These are phyloP conservation scores for Malassezia yamatoensis DNA, from an alignment of 1,284 basidiomycete genomes.

Conservation along the genomic window DNA sequence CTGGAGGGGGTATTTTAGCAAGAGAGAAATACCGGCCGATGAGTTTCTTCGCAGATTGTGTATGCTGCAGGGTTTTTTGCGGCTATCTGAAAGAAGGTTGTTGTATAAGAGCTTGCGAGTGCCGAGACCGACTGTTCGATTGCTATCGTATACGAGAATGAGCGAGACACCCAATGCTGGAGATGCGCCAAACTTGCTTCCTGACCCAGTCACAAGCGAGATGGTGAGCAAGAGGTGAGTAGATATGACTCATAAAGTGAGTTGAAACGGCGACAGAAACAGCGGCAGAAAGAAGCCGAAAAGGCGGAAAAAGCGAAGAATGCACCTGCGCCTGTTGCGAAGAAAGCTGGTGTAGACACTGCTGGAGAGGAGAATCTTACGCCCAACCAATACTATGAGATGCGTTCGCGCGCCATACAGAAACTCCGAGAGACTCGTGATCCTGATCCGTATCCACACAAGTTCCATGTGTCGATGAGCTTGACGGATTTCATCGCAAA, in stretches of 20 bases:
- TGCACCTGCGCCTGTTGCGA: slow-evolving; percentile 16
- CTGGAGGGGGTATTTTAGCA: slow-evolving; percentile 4
- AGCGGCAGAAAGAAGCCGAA: slow-evolving; percentile 70
- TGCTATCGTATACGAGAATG: slow-evolving; percentile 3
- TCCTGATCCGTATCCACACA: slow-evolving; percentile 91
- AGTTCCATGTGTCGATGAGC: slow-evolving; percentile 82
- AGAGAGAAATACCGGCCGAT: background rate
- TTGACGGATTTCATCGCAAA: slow-evolving; percentile 65
- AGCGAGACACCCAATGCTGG: slow-evolving; percentile 8
- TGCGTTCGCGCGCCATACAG: slow-evolving; percentile 76
- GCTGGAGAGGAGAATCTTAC: slow-evolving; percentile 37
- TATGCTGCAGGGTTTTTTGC: slow-evolving; percentile 8
- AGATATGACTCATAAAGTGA: slow-evolving; percentile 16
- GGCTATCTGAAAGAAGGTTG: slow-evolving; percentile 5
- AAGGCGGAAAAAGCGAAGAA: slow-evolving; percentile 62
- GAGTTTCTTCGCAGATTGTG: slow-evolving; percentile 7
- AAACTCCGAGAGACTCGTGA: slow-evolving; percentile 71
- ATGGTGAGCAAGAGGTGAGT: slow-evolving; percentile 44
- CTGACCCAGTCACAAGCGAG: slow-evolving; percentile 45
- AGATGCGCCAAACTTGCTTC: slow-evolving; percentile 28
- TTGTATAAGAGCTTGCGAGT: background rate
- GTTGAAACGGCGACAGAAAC: slow-evolving; percentile 37
- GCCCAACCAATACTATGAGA: slow-evolving; percentile 80
- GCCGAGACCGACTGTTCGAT: background rate
- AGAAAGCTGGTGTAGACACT: slow-evolving; percentile 19